phyloP scores from a whole-genome alignment of 345 rosid species.

The Salix koriyanagi region DNA sequence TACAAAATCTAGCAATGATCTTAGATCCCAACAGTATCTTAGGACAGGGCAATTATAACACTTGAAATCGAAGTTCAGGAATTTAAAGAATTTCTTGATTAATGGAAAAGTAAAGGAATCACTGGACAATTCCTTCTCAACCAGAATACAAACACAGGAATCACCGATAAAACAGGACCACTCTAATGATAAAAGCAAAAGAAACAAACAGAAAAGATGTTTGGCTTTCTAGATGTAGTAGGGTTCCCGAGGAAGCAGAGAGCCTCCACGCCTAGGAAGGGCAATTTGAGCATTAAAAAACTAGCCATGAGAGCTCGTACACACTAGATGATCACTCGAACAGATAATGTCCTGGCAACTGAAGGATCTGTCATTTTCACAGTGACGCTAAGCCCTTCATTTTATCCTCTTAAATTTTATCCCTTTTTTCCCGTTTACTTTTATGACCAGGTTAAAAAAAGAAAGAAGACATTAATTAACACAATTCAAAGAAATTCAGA shows the following conservation, averaged over 20 bases:
- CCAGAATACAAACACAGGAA: not conserved
- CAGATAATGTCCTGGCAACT: constrained; percentile 33
- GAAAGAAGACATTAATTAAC: not conserved
- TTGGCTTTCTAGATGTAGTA: constrained; percentile 30
- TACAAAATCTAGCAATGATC: not conserved
- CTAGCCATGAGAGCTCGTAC: not conserved
- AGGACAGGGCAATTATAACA: not conserved
- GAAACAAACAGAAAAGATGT: constrained; percentile 26
- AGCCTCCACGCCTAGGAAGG: constrained; percentile 35
- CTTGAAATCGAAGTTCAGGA: not conserved
- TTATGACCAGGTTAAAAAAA: not conserved
- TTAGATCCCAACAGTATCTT: not conserved
- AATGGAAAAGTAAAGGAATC: not conserved
- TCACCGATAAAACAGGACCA: constrained; percentile 18
- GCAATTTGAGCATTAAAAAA: constrained; percentile 17
- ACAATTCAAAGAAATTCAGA: not conserved
- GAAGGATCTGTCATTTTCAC: constrained; percentile 37
- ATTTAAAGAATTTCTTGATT: not conserved
- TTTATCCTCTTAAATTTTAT: not conserved
- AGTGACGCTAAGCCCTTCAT: not conserved
- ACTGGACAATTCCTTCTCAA: not conserved
- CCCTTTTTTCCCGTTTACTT: not conserved
- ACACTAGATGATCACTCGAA: constrained; percentile 27
- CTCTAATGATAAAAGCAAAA: constrained; percentile 37
- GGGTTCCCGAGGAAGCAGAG: constrained; percentile 13